Base-by-base conservation (phyloP, 1,284 basidiomycete species). In the Malassezia furfur region DNA sequence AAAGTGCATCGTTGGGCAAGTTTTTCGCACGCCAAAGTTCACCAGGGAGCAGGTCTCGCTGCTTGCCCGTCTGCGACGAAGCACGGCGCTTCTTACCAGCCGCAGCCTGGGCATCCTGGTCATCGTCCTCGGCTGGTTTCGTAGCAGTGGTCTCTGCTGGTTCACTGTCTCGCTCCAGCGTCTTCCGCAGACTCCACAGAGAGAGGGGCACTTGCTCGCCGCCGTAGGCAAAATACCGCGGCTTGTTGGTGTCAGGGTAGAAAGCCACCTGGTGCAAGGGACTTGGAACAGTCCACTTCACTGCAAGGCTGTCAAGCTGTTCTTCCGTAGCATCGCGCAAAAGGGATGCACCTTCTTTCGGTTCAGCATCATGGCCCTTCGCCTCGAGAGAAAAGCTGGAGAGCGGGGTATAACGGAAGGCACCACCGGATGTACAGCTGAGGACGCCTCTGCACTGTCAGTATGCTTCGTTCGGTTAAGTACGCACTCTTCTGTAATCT, bases 11-110 rank as follows among this genome's bases (percentile, higher is more conserved):
- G 17, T 57, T 57, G 7, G 55, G 55, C 14, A 57, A 39, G 25
- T 52, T 57, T 28, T 57, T 57, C 21, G 55, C 55, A n/a, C 55
- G 45, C 55, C 55, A 57, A 9, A 57, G 12, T 21, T 57, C 55
- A 5, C 55, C 55, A 12, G 39, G 31, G 5, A 39, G n/a, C 25
- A 55, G 25, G 0, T 50, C 53, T 0, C 38, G 41, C 4, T 28
- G 25, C 38, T 55, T 55, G 6, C 48, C 17, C 5, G 22, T 15
- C 17, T 43, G 43, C 19, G 19, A 22, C 9, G 54, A 28, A 14
- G 49, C 32, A 4, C 25, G 6, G 10, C 49, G 49, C 34, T 57
- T 57, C 44, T 51, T 47, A 11, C 50, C 44, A 1, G 48, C 5
- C 19, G 11, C 37, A 2, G 7, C 17, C 11, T 37, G 3, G 5